Percentiles rank a stretch among this genome's conserved stretches.
Conservation (phyloP, 331 rosid genomes). For the Pyracantha coccinea region DNA sequence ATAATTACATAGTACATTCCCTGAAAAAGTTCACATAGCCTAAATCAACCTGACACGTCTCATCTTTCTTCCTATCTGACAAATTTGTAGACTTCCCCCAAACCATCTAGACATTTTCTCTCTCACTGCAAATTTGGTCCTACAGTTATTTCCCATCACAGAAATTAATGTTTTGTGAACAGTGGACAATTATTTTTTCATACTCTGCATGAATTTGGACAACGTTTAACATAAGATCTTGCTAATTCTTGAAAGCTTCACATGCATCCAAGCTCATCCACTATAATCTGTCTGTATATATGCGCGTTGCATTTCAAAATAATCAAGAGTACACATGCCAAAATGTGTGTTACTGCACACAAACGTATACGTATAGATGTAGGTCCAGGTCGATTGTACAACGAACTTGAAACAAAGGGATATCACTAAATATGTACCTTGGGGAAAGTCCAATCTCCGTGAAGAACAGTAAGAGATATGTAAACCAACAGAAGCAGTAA, state of each 20-base stretch:
- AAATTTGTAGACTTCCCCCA: background rate
- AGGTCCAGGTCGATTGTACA: background rate
- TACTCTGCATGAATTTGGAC: background rate
- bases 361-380: background rate
- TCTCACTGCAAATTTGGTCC: background rate
- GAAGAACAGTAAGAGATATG: conserved; percentile 80
- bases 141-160: background rate
- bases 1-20: background rate
- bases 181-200: background rate
- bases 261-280: background rate
- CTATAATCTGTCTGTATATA: background rate
- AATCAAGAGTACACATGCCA: background rate
- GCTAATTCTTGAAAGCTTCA: background rate
- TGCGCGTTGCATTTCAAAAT: background rate
- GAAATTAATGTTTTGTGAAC: background rate
- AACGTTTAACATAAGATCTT: background rate
- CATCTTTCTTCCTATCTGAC: background rate
- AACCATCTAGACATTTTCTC: background rate
- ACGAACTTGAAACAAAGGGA: background rate
- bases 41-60: background rate
- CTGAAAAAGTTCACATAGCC: background rate
- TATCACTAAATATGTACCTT: conserved; percentile 30
- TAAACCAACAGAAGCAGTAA: conserved; percentile 98
- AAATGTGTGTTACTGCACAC: background rate
- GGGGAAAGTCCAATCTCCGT: conserved; percentile 91